Evolutionary conservation across 768 basidiomycete genomes (phyloP), one percentile per base, ranked within the genome.

Genomic region (Mycena rosella): DNA sequence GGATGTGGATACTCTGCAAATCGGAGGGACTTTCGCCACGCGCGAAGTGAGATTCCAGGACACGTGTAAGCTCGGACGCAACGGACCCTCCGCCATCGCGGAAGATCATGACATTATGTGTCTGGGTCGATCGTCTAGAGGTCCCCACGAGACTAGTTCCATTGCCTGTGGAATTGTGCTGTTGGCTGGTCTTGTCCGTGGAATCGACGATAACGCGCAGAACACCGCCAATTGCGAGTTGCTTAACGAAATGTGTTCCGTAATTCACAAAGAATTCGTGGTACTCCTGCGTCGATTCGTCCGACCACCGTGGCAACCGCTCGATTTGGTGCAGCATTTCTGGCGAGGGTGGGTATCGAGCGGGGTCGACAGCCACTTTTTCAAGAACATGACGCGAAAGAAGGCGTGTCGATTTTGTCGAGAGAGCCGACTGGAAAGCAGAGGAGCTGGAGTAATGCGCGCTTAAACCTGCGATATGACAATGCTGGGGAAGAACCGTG

Each of bases 1-100:
- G 38, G 15, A 3, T 18, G 29, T 55, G 48, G 24, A 49, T 8
- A 14, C 36, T 18, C 5, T 56, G 47, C 63, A 55, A 65, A 15
- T 57, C 32, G 1, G 55, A 18, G 52, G 63, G 32, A 6, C 30
- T 36, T 5, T 24, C 5, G n/a, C 29, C 26, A 7, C 26, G 62
- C 24, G 17, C 9, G 34, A 65, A 65, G 40, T 57, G 22, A 8
- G 26, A 14, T 44, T 65, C 63, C 32, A 65, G 63, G 24, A 42
- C 17, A 42, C 14, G 20, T 15, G 45, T 64, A 17, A 64, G 63
- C n/a, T 64, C 34, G 10, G 54, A 13, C 26, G 54, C 54, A 49
- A 64, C 54, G 17, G 54, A 38, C 9, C 44, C 55, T 29, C 54
- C 63, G 15, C 63, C 63, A 29, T 64, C 63, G n/a, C 54, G 55